These are phyloP conservation scores for Aspergillus avenaceus DNA, from an alignment of 495 filamentous ascomycete species.

Conservation along the genomic window DNA sequence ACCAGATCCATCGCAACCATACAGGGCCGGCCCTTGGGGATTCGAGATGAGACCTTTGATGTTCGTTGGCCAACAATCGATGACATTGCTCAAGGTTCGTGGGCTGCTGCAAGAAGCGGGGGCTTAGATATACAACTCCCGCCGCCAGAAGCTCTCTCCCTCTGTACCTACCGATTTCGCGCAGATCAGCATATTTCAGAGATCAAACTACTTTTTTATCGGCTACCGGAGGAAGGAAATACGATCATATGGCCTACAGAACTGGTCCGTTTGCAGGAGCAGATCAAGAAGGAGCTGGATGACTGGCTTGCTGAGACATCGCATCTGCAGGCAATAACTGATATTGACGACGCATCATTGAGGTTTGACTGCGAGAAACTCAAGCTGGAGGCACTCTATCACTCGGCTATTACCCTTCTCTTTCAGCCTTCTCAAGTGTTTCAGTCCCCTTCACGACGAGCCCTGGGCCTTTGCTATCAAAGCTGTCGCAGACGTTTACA, in stretches of 20 bases:
- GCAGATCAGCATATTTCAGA: slow-evolving; percentile 21
- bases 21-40: slow-evolving; percentile 26
- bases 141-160: slow-evolving; percentile 2
- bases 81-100: no score
- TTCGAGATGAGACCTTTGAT: slow-evolving; percentile 23
- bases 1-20: slow-evolving; percentile 23
- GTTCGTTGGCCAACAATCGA: slow-evolving; percentile 8
- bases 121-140: slow-evolving; percentile 2
- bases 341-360: slow-evolving; percentile 5
- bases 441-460: slow-evolving; percentile 13
- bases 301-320: slow-evolving; percentile 10
- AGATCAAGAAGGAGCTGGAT: slow-evolving; percentile 17
- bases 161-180: slow-evolving; percentile 16
- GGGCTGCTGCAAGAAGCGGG: no score
- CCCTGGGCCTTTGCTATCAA: slow-evolving; percentile 15
- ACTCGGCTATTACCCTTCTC: slow-evolving; percentile 13
- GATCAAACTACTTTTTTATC: slow-evolving; percentile 23
- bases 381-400: slow-evolving; percentile 15
- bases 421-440: slow-evolving; percentile 22
- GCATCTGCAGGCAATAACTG: not conserved
- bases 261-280: slow-evolving; percentile 6
- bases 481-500: slow-evolving; percentile 15
- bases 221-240: slow-evolving; percentile 11
- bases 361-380: slow-evolving; percentile 10
- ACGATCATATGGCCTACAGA: slow-evolving; percentile 17